These are phyloP conservation scores for Pseudogymnoascus sp. DNA, from an alignment of 2,329 filamentous ascomycete genomes.

Conservation along the genomic window DNA sequence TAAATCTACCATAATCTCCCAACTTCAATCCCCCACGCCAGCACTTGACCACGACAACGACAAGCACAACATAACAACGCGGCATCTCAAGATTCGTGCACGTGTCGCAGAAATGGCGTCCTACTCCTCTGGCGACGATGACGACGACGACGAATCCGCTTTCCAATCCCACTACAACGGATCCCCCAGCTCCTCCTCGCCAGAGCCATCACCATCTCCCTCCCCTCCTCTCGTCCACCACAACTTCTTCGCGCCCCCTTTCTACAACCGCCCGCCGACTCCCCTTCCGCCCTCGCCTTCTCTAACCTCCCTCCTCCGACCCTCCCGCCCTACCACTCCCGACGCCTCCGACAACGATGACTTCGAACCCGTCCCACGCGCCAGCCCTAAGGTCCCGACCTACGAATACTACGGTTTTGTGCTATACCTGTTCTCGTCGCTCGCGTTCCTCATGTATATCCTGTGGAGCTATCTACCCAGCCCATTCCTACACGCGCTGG, in stretches of 20 bases:
- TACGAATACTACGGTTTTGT: conserved; percentile 99
- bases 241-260: conserved; percentile 66
- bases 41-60: neutral
- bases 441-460: conserved; percentile 68
- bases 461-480: conserved; percentile 82
- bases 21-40: neutral
- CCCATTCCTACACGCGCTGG: conserved; percentile 84
- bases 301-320: conserved; percentile 82
- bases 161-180: conserved; percentile 27
- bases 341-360: conserved; percentile 86
- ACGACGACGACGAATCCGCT: conserved; percentile 22
- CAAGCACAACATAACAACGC: neutral
- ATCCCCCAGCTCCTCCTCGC: conserved; percentile 24
- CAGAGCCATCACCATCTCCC: conserved; percentile 26
- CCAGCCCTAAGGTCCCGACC: conserved; percentile 89
- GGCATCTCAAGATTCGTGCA: neutral
- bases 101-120: neutral
- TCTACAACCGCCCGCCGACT: conserved; percentile 95
- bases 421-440: conserved; percentile 80
- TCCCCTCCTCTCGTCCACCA: conserved; percentile 37
- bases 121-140: conserved; percentile 1
- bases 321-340: conserved; percentile 86
- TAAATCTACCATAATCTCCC: neutral
- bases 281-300: conserved; percentile 89
- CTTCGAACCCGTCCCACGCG: conserved; percentile 66